Evolutionary conservation across 768 basidiomycete species (phyloP).

Genomic region (Pleurotus platypus): DNA sequence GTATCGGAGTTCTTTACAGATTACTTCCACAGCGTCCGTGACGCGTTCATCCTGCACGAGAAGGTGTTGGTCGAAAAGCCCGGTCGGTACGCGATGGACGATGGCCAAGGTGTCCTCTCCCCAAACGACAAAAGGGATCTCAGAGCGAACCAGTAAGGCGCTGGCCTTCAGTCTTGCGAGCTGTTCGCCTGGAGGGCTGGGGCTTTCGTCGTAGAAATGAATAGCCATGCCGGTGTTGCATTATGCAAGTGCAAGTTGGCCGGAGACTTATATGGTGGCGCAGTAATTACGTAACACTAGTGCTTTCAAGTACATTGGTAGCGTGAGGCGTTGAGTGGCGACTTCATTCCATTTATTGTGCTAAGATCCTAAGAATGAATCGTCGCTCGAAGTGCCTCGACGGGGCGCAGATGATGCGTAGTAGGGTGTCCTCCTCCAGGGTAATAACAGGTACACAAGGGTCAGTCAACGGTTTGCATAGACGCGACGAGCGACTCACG

Average conservation of each 20-base stretch:
- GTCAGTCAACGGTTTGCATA: too few species aligned
- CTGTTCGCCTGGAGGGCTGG: neutral
- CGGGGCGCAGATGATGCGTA: too few species aligned
- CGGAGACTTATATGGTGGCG: too few species aligned
- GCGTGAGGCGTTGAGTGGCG: too few species aligned
- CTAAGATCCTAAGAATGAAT: too few species aligned
- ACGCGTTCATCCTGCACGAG: slow-evolving; percentile 16
- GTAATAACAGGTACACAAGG: neutral
- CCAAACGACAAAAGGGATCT: slow-evolving; percentile 12
- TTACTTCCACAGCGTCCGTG: neutral
- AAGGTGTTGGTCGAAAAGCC: slow-evolving; percentile 14
- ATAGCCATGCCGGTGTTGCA: neutral
- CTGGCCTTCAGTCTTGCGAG: neutral
- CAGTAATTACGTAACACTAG: too few species aligned
- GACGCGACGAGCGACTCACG: too few species aligned
- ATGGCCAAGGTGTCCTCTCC: slow-evolving; percentile 18
- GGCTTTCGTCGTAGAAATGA: slow-evolving; percentile 5
- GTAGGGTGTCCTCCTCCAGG: neutral
- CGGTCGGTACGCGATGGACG: slow-evolving; percentile 17
- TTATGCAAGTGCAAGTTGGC: too few species aligned
- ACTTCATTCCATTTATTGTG: too few species aligned
- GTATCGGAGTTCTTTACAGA: neutral
- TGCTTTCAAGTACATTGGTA: too few species aligned
- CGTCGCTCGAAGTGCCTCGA: too few species aligned
- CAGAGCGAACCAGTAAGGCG: neutral